Evolutionary conservation across 2,329 filamentous ascomycete species (phyloP).

Genomic region (Neonectria coccinea): DNA sequence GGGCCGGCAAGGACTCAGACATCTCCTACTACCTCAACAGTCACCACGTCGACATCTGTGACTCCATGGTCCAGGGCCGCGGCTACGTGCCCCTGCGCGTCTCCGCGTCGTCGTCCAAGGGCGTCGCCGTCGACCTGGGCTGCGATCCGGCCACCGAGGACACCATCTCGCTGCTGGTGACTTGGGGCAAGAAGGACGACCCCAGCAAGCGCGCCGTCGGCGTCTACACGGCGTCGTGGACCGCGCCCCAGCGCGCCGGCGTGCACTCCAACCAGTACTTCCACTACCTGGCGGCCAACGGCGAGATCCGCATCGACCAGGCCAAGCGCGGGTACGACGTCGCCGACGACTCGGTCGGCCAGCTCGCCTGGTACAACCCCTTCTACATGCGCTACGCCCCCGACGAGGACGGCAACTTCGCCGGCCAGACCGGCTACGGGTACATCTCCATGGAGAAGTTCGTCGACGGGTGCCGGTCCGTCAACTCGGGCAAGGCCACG

Average conservation of each 20-base stretch:
- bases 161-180: slow-evolving; percentile 90
- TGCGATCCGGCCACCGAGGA: slow-evolving; percentile 88
- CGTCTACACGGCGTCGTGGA: slow-evolving; percentile 96
- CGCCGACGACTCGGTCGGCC: slow-evolving; percentile 79
- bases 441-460: slow-evolving; percentile 98
- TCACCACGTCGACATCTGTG: slow-evolving; percentile 92
- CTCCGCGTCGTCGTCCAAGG: slow-evolving; percentile 80
- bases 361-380: slow-evolving; percentile 89
- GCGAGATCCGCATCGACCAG: slow-evolving; percentile 91
- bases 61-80: slow-evolving; percentile 83
- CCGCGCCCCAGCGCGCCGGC: slow-evolving; percentile 89
- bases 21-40: slow-evolving; percentile 97
- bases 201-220: slow-evolving; percentile 80
- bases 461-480: slow-evolving; percentile 82
- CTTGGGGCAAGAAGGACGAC: slow-evolving; percentile 82
- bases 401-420: slow-evolving; percentile 95
- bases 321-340: slow-evolving; percentile 95
- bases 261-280: slow-evolving; percentile 99
- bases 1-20: slow-evolving; percentile 91
- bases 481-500: slow-evolving; percentile 80
- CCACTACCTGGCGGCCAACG: slow-evolving; percentile 87
- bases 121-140: slow-evolving; percentile 81
- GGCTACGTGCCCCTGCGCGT: slow-evolving; percentile 84
- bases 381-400: slow-evolving; percentile 97
- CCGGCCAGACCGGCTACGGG: slow-evolving; percentile 89